Evolutionary conservation across 208 protist species (phyloP).

Genomic region (Trypanosoma avium): DNA sequence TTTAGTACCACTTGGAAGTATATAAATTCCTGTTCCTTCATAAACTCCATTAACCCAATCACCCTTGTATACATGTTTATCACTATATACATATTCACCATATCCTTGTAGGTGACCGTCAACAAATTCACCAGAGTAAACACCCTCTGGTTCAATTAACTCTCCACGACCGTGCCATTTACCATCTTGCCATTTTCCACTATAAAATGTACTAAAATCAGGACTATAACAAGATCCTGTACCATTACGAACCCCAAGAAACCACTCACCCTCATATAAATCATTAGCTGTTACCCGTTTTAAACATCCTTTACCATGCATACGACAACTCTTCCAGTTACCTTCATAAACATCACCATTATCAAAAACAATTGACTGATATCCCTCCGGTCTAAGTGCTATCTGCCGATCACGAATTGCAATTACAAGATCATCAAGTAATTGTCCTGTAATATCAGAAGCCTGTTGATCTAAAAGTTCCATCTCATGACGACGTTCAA

Average conservation of each 20-base stretch:
- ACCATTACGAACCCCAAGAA: slow-evolving; percentile 74
- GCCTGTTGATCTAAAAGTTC: slow-evolving; percentile 38
- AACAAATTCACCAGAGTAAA: slow-evolving; percentile 80
- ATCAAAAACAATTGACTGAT: slow-evolving; percentile 79
- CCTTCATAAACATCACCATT: slow-evolving; percentile 89
- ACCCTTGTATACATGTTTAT: slow-evolving; percentile 90
- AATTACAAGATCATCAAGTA: slow-evolving; percentile 48
- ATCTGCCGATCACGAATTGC: slow-evolving; percentile 66
- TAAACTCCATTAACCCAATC: slow-evolving; percentile 77
- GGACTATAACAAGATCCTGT: slow-evolving; percentile 57
- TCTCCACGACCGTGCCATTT: slow-evolving; percentile 82
- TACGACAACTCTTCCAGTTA: slow-evolving; percentile 81
- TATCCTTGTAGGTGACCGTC: slow-evolving; percentile 77
- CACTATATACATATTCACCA: slow-evolving; percentile 85
- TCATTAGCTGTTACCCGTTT: slow-evolving; percentile 49
- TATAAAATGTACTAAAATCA: slow-evolving; percentile 70
- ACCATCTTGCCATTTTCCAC: slow-evolving; percentile 80
- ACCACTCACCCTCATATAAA: slow-evolving; percentile 90
- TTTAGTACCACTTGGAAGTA: slow-evolving; percentile 65
- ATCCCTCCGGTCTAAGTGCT: slow-evolving; percentile 62
- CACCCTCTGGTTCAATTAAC: slow-evolving; percentile 76
- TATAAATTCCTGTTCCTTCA: slow-evolving; percentile 72
- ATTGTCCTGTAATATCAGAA: slow-evolving; percentile 31
- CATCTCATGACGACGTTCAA: slow-evolving; percentile 51
- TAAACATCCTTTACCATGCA: slow-evolving; percentile 82